These are phyloP conservation scores for Yamadazyma kitorensis DNA, from an alignment of 805 yeast species.

Conservation along the genomic window DNA sequence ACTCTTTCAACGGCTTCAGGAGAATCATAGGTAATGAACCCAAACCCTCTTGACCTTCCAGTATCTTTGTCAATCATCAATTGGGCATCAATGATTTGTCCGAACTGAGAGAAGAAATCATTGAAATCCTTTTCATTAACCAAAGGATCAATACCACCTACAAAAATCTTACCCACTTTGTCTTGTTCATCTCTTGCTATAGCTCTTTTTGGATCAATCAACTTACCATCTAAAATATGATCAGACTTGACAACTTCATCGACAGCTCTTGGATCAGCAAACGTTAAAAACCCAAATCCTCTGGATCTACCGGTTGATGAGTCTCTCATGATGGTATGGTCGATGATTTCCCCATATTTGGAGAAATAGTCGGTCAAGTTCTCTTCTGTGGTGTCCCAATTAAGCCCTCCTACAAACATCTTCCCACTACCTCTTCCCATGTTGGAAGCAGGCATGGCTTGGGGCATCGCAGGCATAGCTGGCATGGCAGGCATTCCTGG, in stretches of 20 bases:
- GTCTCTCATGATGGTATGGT: constrained; percentile 92
- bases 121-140: constrained; percentile 90
- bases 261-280: constrained; percentile 76
- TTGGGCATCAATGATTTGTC: constrained; percentile 91
- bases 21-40: constrained; percentile 92
- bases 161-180: constrained; percentile 93
- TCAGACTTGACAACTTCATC: constrained; percentile 82
- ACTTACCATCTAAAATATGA: constrained; percentile 91
- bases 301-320: constrained; percentile 81
- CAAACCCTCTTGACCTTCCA: constrained; percentile 95
- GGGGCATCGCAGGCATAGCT: constrained; percentile 15
- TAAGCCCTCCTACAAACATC: constrained; percentile 94
- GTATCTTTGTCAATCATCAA: constrained; percentile 96
- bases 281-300: constrained; percentile 93
- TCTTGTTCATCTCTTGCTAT: constrained; percentile 97
- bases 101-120: constrained; percentile 81
- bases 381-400: constrained; percentile 97
- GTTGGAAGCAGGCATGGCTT: constrained; percentile 22
- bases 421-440: constrained; percentile 69
- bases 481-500: constrained; percentile 17
- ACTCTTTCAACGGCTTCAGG: constrained; percentile 92
- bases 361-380: constrained; percentile 76
- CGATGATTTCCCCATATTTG: constrained; percentile 85
- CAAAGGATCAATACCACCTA: constrained; percentile 94
- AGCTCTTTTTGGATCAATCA: constrained; percentile 96